phyloP scores from a whole-genome alignment of 164 flowering plant species.

The Warburgia ugandensis region DNA sequence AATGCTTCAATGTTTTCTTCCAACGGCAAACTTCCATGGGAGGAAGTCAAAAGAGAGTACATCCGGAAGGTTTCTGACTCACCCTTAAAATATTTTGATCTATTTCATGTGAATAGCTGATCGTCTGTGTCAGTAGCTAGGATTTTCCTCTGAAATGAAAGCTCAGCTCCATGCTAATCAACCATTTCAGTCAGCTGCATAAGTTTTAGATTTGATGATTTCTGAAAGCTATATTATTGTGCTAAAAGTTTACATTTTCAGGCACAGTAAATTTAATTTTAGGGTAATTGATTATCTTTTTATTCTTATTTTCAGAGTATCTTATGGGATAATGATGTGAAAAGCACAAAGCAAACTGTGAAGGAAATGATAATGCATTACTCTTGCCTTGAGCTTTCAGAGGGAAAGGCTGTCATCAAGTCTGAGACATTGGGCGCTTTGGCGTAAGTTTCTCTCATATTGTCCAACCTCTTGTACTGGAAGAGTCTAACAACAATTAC shows the following conservation, averaged over 20 bases:
- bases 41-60: constrained; percentile 73
- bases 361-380: constrained; percentile 76
- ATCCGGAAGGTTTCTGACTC: constrained; percentile 51
- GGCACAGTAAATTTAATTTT: not conserved
- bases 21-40: constrained; percentile 59
- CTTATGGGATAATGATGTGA: constrained; percentile 85
- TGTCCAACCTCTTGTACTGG: too few species aligned
- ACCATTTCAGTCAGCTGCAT: too few species aligned
- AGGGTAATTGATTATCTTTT: not conserved
- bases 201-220: too few species aligned
- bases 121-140: not conserved
- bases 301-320: constrained; percentile 49
- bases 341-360: constrained; percentile 79
- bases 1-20: constrained; percentile 86
- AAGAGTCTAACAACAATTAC: too few species aligned
- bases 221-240: too few species aligned
- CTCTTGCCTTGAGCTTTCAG: constrained; percentile 70
- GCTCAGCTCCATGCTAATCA: too few species aligned
- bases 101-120: not conserved
- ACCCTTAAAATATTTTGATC: not conserved
- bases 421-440: constrained; percentile 60
- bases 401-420: constrained; percentile 64
- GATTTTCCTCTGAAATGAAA: too few species aligned
- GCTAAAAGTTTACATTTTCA: not conserved
- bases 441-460: constrained; percentile 76